Percentiles rank a stretch among this genome's conserved stretches.
Conservation (phyloP, 164 flowering plant species). For the Litsea cubeba region DNA sequence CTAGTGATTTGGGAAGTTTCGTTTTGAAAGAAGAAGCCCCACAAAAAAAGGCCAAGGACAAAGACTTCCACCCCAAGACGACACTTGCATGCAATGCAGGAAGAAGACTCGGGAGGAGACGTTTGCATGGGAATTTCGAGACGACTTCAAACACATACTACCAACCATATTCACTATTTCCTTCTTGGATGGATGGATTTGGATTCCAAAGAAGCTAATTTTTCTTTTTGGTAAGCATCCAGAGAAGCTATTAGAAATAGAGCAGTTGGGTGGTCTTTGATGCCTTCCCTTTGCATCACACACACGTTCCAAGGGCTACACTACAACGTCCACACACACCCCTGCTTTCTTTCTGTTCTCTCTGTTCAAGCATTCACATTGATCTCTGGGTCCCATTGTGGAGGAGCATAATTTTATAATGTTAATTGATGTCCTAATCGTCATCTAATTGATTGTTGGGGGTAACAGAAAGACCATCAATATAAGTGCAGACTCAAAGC, state of each 20-base stretch:
- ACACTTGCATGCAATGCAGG: neutral
- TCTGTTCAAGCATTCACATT: neutral
- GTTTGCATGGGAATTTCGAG: slow-evolving; percentile 5
- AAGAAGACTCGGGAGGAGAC: slow-evolving; percentile 4
- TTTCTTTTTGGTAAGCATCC: no score
- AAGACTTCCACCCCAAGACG: neutral
- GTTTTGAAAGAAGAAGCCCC: slow-evolving; percentile 1
- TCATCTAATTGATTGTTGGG: neutral
- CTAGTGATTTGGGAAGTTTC: slow-evolving; percentile 8
- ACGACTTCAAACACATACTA: slow-evolving; percentile 1
- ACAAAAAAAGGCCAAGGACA: neutral
- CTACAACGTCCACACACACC: neutral
- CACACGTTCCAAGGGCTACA: neutral
- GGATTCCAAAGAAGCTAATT: neutral
- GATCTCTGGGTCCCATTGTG: neutral
- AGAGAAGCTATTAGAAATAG: neutral
- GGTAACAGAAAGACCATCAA: neutral
- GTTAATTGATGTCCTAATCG: neutral
- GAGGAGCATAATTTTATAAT: neutral
- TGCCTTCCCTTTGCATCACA: neutral
- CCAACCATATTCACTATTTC: neutral
- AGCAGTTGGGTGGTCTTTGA: neutral
- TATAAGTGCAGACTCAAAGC: no score
- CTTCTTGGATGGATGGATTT: neutral
- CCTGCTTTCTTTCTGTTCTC: neutral